These are phyloP conservation scores for Cytospora leucostoma DNA, from an alignment of 2,329 filamentous ascomycete species.

Conservation along the genomic window DNA sequence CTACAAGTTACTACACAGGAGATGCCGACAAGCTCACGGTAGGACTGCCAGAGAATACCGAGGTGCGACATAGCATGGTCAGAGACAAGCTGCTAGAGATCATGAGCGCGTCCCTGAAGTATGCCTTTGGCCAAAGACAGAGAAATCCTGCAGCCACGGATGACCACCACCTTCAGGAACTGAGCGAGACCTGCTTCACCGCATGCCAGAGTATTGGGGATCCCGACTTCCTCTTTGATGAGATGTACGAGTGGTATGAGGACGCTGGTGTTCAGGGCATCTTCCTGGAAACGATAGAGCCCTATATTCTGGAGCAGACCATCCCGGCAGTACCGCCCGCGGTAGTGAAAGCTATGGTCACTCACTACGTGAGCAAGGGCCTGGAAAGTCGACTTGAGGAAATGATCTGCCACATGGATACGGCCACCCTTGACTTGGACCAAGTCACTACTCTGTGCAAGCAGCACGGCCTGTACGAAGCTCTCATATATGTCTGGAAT, in stretches of 20 bases:
- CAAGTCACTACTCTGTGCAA: slow-evolving; percentile 90
- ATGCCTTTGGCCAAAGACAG: slow-evolving; percentile 73
- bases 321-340: slow-evolving; percentile 76
- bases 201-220: slow-evolving; percentile 80
- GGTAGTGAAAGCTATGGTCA: slow-evolving; percentile 83
- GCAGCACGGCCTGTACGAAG: slow-evolving; percentile 89
- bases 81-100: slow-evolving; percentile 89
- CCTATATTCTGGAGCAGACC: slow-evolving; percentile 78
- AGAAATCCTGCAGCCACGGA: slow-evolving; percentile 48
- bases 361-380: slow-evolving; percentile 75
- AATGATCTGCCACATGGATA: slow-evolving; percentile 91
- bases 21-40: slow-evolving; percentile 93
- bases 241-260: slow-evolving; percentile 88
- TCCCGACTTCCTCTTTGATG: slow-evolving; percentile 83
- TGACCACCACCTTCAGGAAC: slow-evolving; percentile 67
- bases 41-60: slow-evolving; percentile 82
- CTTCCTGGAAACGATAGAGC: slow-evolving; percentile 86
- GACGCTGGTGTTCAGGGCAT: slow-evolving; percentile 71
- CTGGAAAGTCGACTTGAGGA: slow-evolving; percentile 83
- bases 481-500: slow-evolving; percentile 96
- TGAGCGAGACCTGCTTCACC: slow-evolving; percentile 80
- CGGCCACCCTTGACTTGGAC: slow-evolving; percentile 87
- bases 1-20: slow-evolving; percentile 88
- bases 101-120: slow-evolving; percentile 87
- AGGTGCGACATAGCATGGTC: slow-evolving; percentile 76